Conservation (phyloP, 805 yeast genomes). For the Candida khao-thaluensis region DNA sequence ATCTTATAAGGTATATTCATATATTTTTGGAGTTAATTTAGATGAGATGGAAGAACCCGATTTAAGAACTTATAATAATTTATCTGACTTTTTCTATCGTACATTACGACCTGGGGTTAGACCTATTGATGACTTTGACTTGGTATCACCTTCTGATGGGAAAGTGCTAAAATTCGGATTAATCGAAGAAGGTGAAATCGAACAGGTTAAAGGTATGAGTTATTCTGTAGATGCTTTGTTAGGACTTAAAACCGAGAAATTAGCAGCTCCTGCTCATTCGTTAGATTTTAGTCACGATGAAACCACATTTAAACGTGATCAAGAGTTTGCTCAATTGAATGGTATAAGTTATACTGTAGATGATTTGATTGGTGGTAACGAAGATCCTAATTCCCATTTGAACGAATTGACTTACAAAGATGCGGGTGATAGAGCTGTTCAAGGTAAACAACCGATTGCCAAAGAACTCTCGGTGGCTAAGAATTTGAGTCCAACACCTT, state of each 20-base stretch:
- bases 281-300: conserved; percentile 46
- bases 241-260: conserved; percentile 53
- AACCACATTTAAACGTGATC: conserved; percentile 50
- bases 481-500: conserved; percentile 36
- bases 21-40: conserved; percentile 80
- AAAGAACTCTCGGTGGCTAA: conserved; percentile 41
- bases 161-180: conserved; percentile 81
- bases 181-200: conserved; percentile 80
- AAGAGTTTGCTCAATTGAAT: conserved; percentile 74
- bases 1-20: conserved; percentile 74
- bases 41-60: conserved; percentile 87
- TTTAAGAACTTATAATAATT: conserved; percentile 68
- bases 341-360: conserved; percentile 72
- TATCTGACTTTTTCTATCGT: conserved; percentile 90
- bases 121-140: conserved; percentile 62
- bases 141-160: conserved; percentile 95
- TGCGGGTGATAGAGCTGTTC: conserved; percentile 65
- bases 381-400: conserved; percentile 36
- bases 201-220: conserved; percentile 95
- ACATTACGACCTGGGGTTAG: conserved; percentile 73
- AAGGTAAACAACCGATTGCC: conserved; percentile 29
- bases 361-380: conserved; percentile 59
- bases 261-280: conserved; percentile 57
- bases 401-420: conserved; percentile 51
- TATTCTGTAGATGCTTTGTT: conserved; percentile 85